Base-by-base conservation (phyloP, 164 flowering plant genomes). In the Liquidambar formosana region DNA sequence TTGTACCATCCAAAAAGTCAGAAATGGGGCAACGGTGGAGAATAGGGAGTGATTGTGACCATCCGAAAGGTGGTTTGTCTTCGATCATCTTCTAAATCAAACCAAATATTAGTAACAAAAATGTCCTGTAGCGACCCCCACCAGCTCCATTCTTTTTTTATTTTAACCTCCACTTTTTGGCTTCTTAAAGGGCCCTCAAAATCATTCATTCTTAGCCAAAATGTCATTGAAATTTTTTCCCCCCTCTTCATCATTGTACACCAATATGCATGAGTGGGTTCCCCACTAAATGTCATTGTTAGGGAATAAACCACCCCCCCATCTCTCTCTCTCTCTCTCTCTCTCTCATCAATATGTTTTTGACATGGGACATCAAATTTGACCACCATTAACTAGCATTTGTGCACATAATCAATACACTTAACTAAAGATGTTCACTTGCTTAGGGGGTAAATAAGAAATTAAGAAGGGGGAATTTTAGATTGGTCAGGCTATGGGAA, bases 141-240 rank as follows among this genome's bases (percentile, higher is more conserved):
- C 28, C 60, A 13, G 3, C 25, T 15, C 33, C 23, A 8, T 2
- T 6, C 13, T 57, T 25, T 25, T 25, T 14, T 15, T 11, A 5
- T 23, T 26, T 10, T 0, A 10, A 10, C 23, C n/a, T 15, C 52
- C 41, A 52, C 68, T 56, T 59, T 68, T 18, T 46, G 52, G 72
- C 61, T 69, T 56, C 72, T 69, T 69, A 62, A 61, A 69, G 59
- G 51, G 66, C 52, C 66, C 51, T 52, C 72, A 52, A 61, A 41
- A 52, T 51, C 53, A 62, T 61, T 38, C 14, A 18, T 10, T 23
- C 48, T 23, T 58, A 25, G 23, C 28, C 14, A 25, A 57, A 8
- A 12, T 13, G 33, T 10, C 10, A n/a, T n/a, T 61, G 26, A 21
- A 19, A 33, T 38, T 46, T 22, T 45, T 9, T 62, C n/a, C n/a